These are phyloP conservation scores for Chlamydomonas incerta DNA, from an alignment of 139 green algal species.

Conservation along the genomic window DNA sequence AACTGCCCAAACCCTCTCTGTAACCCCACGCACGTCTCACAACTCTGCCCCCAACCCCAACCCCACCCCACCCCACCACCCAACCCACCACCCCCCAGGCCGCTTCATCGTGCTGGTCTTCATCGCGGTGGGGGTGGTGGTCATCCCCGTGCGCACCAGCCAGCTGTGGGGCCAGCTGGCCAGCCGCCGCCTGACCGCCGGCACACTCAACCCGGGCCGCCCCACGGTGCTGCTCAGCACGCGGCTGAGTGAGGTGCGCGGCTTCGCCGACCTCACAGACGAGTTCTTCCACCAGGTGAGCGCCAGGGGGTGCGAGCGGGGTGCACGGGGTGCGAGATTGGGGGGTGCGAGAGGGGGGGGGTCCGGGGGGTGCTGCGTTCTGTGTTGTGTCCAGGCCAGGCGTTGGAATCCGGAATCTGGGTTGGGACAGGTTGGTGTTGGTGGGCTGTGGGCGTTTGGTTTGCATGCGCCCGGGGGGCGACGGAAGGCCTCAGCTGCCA, in stretches of 20 bases:
- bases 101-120: conserved; percentile 75
- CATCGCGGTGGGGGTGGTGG: conserved; percentile 83
- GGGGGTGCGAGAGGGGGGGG: background rate
- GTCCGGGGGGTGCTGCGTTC: no score
- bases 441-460: no score
- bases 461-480: no score
- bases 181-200: conserved; percentile 47
- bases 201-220: conserved; percentile 8
- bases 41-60: no score
- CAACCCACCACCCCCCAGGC: conserved; percentile 47
- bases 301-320: no score
- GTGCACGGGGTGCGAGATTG: background rate
- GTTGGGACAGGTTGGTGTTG: no score
- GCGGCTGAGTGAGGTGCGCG: conserved; percentile 75
- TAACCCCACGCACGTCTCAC: no score
- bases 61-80: background rate
- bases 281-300: conserved; percentile 71
- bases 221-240: conserved; percentile 75
- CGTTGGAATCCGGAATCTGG: no score
- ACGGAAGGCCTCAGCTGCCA: no score
- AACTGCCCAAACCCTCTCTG: no score
- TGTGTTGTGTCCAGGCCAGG: no score
- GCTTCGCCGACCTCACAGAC: conserved; percentile 81
- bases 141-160: conserved; percentile 80
- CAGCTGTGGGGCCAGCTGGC: conserved; percentile 78